These are phyloP conservation scores for Litchi chinensis DNA, from an alignment of 345 rosid species.

Conservation along the genomic window DNA sequence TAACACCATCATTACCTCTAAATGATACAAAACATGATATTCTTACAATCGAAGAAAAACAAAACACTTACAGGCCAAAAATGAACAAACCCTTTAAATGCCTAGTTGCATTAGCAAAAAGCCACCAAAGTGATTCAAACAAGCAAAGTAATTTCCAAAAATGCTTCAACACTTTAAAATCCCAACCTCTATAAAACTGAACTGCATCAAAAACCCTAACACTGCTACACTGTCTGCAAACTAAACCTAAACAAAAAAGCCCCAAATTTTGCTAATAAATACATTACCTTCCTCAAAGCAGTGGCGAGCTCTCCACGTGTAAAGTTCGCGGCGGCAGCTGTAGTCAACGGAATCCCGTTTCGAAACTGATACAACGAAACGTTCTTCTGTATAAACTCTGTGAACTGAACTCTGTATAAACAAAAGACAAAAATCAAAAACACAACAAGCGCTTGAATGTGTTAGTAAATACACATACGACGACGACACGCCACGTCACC, in stretches of 20 bases:
- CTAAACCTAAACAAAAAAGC: not conserved
- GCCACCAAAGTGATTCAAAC: not conserved
- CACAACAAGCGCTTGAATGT: not conserved
- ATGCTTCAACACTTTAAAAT: not conserved
- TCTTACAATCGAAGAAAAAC: not conserved
- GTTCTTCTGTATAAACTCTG: constrained; percentile 96
- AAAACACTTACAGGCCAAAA: not conserved
- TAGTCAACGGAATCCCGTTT: constrained; percentile 89
- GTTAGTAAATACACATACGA: not conserved
- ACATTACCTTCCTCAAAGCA: constrained; percentile 84
- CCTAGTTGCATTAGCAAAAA: not conserved
- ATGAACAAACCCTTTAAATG: not conserved
- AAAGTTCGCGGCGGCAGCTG: constrained; percentile 89
- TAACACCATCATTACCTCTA: not conserved
- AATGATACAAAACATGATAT: not conserved
- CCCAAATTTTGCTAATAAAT: not conserved
- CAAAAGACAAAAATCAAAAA: not conserved
- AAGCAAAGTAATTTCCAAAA: not conserved
- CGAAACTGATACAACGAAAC: constrained; percentile 89
- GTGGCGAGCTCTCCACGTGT: constrained; percentile 95
- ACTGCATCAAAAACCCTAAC: not conserved
- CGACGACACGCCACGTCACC: constrained; percentile 36
- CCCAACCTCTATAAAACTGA: not conserved
- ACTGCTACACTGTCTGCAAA: not conserved
- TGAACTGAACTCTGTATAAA: constrained; percentile 81